phyloP scores from a whole-genome alignment of 2,329 filamentous ascomycete genomes.

The Aureobasidium sp. region DNA sequence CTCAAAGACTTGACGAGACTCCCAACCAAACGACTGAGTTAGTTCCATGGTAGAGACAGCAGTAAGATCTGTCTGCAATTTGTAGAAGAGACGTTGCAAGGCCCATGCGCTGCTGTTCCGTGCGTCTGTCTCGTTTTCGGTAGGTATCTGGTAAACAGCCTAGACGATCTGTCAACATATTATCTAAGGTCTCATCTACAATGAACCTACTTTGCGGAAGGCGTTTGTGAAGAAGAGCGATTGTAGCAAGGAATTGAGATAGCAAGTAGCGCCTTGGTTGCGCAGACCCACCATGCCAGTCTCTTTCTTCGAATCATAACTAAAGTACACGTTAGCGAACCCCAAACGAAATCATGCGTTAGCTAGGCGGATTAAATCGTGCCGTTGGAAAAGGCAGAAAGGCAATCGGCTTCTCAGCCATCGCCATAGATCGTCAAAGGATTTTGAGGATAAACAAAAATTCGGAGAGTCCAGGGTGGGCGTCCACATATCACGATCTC shows the following conservation, averaged over 20 bases:
- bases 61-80: slow-evolving; percentile 74
- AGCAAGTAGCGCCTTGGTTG: slow-evolving; percentile 77
- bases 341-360: not conserved
- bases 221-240: slow-evolving; percentile 58
- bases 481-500: not conserved
- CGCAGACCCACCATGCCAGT: slow-evolving; percentile 94
- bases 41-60: slow-evolving; percentile 89
- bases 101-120: slow-evolving; percentile 82
- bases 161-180: slow-evolving; percentile 30
- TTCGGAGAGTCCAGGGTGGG: not conserved
- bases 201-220: slow-evolving; percentile 69
- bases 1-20: slow-evolving; percentile 94
- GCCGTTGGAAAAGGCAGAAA: not conserved
- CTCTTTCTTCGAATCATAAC: slow-evolving; percentile 97
- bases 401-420: not conserved
- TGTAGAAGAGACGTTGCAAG: slow-evolving; percentile 88
- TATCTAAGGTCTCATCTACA: not conserved
- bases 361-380: not conserved
- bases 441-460: not conserved
- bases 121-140: slow-evolving; percentile 71
- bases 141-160: slow-evolving; percentile 97
- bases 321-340: not conserved
- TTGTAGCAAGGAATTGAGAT: slow-evolving; percentile 44
- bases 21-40: slow-evolving; percentile 96
- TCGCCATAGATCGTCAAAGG: not conserved